phyloP scores from a whole-genome alignment of 345 rosid species.

The Linum usitatissimum region DNA sequence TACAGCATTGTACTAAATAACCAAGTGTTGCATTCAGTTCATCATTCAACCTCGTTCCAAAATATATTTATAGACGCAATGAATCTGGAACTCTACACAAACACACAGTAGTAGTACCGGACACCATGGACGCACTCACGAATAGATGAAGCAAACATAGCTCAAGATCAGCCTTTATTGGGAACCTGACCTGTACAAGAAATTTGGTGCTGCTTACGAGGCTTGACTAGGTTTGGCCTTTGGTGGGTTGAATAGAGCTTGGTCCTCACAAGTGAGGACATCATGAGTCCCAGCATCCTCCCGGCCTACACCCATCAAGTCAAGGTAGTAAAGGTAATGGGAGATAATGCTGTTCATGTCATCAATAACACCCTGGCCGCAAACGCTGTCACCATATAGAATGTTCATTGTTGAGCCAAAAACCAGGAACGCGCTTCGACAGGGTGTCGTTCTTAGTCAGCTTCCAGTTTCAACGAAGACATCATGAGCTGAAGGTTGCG shows the following conservation, averaged over 20 bases:
- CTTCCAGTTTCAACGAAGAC: constrained; percentile 21
- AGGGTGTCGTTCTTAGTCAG: constrained; percentile 24
- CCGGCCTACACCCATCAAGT: constrained; percentile 67
- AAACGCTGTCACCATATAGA: constrained; percentile 18
- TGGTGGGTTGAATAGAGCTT: constrained; percentile 59
- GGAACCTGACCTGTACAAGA: background rate
- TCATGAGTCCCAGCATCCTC: constrained; percentile 76
- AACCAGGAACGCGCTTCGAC: constrained; percentile 21
- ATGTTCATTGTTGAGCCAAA: constrained; percentile 26
- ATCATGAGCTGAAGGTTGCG: constrained; percentile 27
- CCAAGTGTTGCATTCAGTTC: background rate
- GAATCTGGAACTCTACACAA: background rate
- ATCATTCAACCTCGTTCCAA: background rate
- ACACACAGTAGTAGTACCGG: background rate
- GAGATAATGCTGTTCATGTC: constrained; percentile 67
- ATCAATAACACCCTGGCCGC: constrained; percentile 54
- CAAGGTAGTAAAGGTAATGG: constrained; percentile 72
- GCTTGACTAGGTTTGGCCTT: constrained; percentile 27
- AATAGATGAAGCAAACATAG: background rate
- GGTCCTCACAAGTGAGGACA: constrained; percentile 55
- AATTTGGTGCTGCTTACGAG: constrained; percentile 15
- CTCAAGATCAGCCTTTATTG: background rate
- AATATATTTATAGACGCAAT: background rate
- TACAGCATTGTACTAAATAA: background rate
- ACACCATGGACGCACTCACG: background rate